Evolutionary conservation across 768 basidiomycete species (phyloP).

Genomic region (Tricholomella constricta): DNA sequence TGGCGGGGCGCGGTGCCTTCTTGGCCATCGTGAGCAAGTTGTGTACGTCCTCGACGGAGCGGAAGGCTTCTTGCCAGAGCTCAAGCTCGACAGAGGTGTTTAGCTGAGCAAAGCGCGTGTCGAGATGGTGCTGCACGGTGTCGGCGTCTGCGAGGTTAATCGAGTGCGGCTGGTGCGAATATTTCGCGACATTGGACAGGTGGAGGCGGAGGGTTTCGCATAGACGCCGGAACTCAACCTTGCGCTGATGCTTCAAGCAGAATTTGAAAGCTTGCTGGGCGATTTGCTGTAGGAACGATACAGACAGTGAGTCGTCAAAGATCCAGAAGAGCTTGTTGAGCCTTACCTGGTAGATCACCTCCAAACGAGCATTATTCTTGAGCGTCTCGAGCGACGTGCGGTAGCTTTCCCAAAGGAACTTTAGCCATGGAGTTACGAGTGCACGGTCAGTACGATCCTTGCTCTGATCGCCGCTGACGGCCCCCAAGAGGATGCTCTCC

Average conservation of each 20-base stretch:
- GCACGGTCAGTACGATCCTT: conserved; percentile 94
- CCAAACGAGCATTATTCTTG: conserved; percentile 92
- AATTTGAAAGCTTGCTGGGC: conserved; percentile 98
- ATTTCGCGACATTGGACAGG: conserved; percentile 92
- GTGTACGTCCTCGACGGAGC: conserved; percentile 97
- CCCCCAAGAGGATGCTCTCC: conserved; percentile 86
- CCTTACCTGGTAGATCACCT: conserved; percentile 90
- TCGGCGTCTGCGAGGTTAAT: conserved; percentile 97
- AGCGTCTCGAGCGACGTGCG: conserved; percentile 93
- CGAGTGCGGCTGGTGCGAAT: conserved; percentile 88
- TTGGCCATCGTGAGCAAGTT: conserved; percentile 92
- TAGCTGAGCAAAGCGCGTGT: conserved; percentile 95
- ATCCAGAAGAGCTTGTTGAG: not conserved
- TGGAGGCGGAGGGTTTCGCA: conserved; percentile 97
- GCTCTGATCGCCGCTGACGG: conserved; percentile 87
- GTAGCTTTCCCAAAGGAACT: conserved; percentile 99
- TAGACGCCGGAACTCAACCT: conserved; percentile 95
- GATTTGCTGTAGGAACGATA: conserved; percentile 64
- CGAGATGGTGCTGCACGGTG: conserved; percentile 92
- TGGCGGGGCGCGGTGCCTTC: conserved; percentile 86
- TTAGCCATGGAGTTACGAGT: conserved; percentile 95
- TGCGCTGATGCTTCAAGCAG: conserved; percentile 89
- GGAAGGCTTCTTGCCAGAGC: conserved; percentile 98
- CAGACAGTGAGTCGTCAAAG: conserved; percentile 1
- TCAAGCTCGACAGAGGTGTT: conserved; percentile 97